These are phyloP conservation scores for Phytophthora agathidicida DNA, from an alignment of 352 stramenopile species.

Conservation along the genomic window DNA sequence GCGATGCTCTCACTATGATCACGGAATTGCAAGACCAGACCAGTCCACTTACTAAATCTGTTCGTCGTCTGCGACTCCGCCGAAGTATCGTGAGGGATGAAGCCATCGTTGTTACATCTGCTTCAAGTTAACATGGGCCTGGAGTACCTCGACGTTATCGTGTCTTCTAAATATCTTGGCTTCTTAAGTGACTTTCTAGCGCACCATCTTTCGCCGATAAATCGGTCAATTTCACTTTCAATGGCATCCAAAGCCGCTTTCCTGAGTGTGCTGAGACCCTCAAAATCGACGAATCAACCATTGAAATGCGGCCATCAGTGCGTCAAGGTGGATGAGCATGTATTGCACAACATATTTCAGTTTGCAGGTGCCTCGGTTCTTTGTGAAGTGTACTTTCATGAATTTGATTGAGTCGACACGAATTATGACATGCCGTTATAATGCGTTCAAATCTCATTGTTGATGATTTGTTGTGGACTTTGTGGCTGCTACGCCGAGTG, in stretches of 20 bases:
- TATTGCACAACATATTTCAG: neutral
- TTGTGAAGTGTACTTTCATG: constrained; percentile 6
- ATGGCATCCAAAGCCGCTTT: constrained; percentile 6
- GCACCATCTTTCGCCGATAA: neutral
- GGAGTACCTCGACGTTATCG: constrained; percentile 13
- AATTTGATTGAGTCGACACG: neutral
- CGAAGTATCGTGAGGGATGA: neutral
- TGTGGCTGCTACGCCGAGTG: too few species aligned
- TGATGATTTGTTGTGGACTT: too few species aligned
- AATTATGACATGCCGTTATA: constrained; percentile 7
- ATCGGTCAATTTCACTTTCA: neutral
- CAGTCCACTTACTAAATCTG: neutral
- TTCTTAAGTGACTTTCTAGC: neutral
- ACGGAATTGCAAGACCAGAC: neutral
- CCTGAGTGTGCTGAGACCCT: too few species aligned
- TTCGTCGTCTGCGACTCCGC: neutral
- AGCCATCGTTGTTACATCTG: constrained; percentile 3
- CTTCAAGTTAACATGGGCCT: constrained; percentile 4
- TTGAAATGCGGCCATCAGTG: neutral
- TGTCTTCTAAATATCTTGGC: neutral
- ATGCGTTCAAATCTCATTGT: too few species aligned
- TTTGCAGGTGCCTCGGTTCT: constrained; percentile 3
- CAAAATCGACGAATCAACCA: too few species aligned
- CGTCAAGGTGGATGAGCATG: neutral
- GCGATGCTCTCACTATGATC: neutral